Percentiles rank a stretch among this genome's conserved stretches.
phyloP scores from a whole-genome alignment of 1,139 yeast species.

The Candida sp. region DNA sequence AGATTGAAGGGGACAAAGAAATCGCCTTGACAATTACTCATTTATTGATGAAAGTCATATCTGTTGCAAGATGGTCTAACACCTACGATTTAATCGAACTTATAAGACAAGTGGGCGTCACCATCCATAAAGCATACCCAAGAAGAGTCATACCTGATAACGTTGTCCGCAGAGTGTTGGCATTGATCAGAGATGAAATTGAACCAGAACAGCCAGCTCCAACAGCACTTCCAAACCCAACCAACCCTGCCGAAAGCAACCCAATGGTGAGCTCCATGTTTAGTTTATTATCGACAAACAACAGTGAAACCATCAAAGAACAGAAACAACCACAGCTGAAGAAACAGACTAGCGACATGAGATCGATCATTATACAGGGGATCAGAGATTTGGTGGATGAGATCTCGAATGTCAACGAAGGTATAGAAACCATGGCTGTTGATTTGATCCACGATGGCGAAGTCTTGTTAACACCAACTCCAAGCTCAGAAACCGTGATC shows the following conservation, averaged over 20 bases:
- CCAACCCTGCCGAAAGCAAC: conserved; percentile 29
- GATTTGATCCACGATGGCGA: conserved; percentile 97
- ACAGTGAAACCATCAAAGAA: conserved; percentile 31
- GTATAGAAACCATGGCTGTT: conserved; percentile 86
- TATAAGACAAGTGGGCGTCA: conserved; percentile 67
- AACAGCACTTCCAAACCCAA: not conserved
- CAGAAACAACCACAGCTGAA: conserved; percentile 35
- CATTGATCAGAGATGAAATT: conserved; percentile 86
- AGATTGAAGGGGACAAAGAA: conserved; percentile 70
- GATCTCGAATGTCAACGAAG: conserved; percentile 87
- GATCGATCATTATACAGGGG: conserved; percentile 93
- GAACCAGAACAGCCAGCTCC: conserved; percentile 46
- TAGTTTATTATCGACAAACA: conserved; percentile 67
- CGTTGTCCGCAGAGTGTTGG: conserved; percentile 87
- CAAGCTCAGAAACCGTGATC: conserved; percentile 87
- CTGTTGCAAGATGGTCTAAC: conserved; percentile 87
- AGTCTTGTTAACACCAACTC: conserved; percentile 90
- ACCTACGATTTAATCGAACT: conserved; percentile 67
- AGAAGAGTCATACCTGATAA: conserved; percentile 90
- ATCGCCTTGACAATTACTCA: conserved; percentile 92
- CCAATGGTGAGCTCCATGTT: conserved; percentile 88
- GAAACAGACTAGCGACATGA: conserved; percentile 62
- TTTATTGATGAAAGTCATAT: conserved; percentile 83
- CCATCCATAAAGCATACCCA: conserved; percentile 68
- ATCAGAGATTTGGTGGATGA: conserved; percentile 94